Base-by-base conservation (phyloP, 2,329 filamentous ascomycete species). In the Sporothrix mexicana region DNA sequence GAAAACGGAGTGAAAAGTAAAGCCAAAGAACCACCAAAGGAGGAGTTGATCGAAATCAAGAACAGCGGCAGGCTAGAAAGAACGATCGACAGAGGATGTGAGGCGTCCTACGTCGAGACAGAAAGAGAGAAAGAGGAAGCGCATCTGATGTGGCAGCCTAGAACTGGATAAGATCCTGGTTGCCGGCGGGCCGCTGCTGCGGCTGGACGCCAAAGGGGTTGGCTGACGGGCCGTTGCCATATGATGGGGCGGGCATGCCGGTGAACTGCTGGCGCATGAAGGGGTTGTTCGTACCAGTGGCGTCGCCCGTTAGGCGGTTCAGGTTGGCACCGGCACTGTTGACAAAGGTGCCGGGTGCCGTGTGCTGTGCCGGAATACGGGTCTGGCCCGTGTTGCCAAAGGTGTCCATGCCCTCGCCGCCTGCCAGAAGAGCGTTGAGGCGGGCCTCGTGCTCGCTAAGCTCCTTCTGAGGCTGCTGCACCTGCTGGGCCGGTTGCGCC, bases 371-470 rank as follows among this genome's bases (percentile, higher is more conserved):
- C 1, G 96, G 96, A 76, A 99, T 97, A 81, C 96, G 94, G 64
- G 97, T 87, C 76, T 98, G 93, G 77, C 96, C 96, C n/a, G 93
- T 93, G 81, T 99, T 99, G 76, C 96, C 96, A 80, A 97, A 99
- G 0, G 96, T 99, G 80, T 99, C 96, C 85, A 97, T 93, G 30
- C 96, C 96, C 73, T 99, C 96, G 76, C 96, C 95, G 30, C 88
- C 90, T 2, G 94, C 88, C 61, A 99, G 89, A 47, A 99, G 89
- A 1, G 92, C 88, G 80, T 98, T 98, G 76, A 99, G 91, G 79
- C 89, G 92, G 25, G 92, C 90, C 79, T 91, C 88, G 80, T 91
- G 90, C 79, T 89, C 88, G 77, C 82, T 89, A 76, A 90, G 78
- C 74, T 88, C 85, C 78, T 84, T 88, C 77, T 87, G 87, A 1